Conservation (phyloP, 768 basidiomycete species). For the Naganishia antarctica region DNA sequence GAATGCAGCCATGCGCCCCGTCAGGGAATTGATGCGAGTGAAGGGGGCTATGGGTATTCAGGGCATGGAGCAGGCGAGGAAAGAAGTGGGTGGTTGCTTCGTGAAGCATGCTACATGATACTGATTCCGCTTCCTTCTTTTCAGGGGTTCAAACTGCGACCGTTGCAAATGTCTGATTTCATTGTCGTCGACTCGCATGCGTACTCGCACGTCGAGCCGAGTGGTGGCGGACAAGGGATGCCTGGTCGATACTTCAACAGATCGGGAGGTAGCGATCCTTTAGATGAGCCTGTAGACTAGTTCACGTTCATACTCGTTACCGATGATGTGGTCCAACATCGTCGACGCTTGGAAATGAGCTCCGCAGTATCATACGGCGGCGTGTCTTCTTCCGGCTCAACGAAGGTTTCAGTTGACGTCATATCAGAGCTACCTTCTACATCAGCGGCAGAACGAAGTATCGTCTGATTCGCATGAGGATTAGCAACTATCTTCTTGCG, state of each 20-base stretch:
- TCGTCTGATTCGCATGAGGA: no score
- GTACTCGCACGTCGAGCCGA: slow-evolving; percentile 44
- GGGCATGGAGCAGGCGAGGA: slow-evolving; percentile 53
- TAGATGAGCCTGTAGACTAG: slow-evolving; percentile 20
- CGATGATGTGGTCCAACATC: no score
- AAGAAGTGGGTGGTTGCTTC: slow-evolving; percentile 53
- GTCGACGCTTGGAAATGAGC: no score
- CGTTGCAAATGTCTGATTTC: slow-evolving; percentile 69
- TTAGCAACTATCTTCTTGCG: no score
- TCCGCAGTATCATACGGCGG: no score
- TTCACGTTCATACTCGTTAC: no score
- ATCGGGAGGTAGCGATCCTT: slow-evolving; percentile 5
- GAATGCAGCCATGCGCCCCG: slow-evolving; percentile 87
- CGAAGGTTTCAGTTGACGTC: slow-evolving; percentile 19
- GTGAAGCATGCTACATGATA: no score
- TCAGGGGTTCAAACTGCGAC: slow-evolving; percentile 73
- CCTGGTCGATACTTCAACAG: slow-evolving; percentile 14
- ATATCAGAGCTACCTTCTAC: no score
- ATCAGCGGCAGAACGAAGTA: no score
- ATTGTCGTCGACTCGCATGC: slow-evolving; percentile 49
- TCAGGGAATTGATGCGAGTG: slow-evolving; percentile 46
- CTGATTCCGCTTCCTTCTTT: background rate
- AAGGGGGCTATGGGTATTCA: slow-evolving; percentile 51
- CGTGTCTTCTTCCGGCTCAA: no score
- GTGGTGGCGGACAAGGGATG: slow-evolving; percentile 30